Conservation (phyloP, 2,329 filamentous ascomycete genomes). For the Mycocentrospora acerina region DNA sequence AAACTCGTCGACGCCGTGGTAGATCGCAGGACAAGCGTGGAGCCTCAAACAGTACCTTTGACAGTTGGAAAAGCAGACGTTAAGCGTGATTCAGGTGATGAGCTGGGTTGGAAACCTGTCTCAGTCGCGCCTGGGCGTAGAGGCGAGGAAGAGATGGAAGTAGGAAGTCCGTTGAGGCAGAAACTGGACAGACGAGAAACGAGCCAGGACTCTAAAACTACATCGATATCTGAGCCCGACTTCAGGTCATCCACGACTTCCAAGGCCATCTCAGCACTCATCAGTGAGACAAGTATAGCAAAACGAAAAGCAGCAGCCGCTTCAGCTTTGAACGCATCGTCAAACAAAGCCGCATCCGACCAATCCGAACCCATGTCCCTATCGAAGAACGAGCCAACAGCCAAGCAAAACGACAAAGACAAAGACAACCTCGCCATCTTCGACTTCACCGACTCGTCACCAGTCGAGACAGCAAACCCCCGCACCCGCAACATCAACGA, state of each 20-base stretch:
- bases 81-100: conserved; percentile 31
- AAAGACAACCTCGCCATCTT: conserved; percentile 39
- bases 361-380: conserved; percentile 3
- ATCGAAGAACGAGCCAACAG: conserved; percentile 11
- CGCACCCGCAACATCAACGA: conserved; percentile 28
- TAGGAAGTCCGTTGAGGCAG: conserved; percentile 40
- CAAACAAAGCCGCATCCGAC: conserved; percentile 6
- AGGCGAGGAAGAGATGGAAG: conserved; percentile 30
- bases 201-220: conserved; percentile 18
- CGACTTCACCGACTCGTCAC: conserved; percentile 41
- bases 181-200: conserved; percentile 31
- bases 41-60: conserved; percentile 21
- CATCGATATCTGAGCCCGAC: conserved; percentile 14
- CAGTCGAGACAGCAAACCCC: conserved; percentile 19
- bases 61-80: conserved; percentile 22
- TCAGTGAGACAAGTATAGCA: conserved; percentile 29
- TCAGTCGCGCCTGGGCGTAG: conserved; percentile 16
- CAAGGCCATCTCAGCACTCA: conserved; percentile 37
- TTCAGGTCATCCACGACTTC: conserved; percentile 31
- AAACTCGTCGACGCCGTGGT: conserved; percentile 50
- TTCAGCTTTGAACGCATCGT: not conserved
- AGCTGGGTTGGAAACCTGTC: conserved; percentile 31
- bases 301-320: conserved; percentile 21
- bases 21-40: conserved; percentile 27
- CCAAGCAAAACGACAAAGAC: conserved; percentile 4